Conservation (phyloP, 2,329 filamentous ascomycete species). For the Bipolaris zeicola region DNA sequence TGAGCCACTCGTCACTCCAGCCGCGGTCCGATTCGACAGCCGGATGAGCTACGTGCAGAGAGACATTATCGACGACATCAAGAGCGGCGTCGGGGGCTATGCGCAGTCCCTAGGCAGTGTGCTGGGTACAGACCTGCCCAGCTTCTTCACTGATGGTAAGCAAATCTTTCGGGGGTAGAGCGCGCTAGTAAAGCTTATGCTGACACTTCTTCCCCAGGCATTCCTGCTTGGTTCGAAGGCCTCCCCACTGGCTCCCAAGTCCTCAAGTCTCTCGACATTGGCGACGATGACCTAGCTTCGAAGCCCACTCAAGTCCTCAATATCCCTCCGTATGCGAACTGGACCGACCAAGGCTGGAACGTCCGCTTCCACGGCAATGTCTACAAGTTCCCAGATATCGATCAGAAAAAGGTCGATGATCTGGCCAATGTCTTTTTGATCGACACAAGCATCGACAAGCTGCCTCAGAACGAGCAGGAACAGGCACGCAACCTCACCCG, state of each 20-base stretch:
- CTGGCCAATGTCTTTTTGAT: conserved; percentile 74
- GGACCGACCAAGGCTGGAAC: conserved; percentile 78
- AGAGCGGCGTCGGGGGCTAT: conserved; percentile 37
- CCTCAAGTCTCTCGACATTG: conserved; percentile 66
- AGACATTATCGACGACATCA: conserved; percentile 42
- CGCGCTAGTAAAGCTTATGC: conserved; percentile 26
- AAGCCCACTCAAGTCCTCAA: conserved; percentile 74
- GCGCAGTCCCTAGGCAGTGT: conserved; percentile 42
- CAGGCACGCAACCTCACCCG: conserved; percentile 76
- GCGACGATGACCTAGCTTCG: conserved; percentile 63
- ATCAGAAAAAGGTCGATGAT: conserved; percentile 66
- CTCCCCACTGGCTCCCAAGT: conserved; percentile 68
- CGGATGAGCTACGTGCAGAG: conserved; percentile 41
- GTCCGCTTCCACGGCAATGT: conserved; percentile 78
- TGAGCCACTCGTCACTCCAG: conserved; percentile 42
- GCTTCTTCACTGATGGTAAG: conserved; percentile 46
- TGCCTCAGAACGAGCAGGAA: conserved; percentile 64
- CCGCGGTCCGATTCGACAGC: conserved; percentile 41
- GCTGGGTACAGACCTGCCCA: conserved; percentile 43
- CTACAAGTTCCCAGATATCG: conserved; percentile 77
- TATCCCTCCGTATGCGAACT: conserved; percentile 71
- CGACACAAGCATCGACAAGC: conserved; percentile 64
- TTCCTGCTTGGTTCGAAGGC: conserved; percentile 68
- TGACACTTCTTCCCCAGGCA: conserved; percentile 44
- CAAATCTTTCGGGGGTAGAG: conserved; percentile 1